phyloP scores from a whole-genome alignment of 441 rosid genomes.

The Dalechampia spathulata region DNA sequence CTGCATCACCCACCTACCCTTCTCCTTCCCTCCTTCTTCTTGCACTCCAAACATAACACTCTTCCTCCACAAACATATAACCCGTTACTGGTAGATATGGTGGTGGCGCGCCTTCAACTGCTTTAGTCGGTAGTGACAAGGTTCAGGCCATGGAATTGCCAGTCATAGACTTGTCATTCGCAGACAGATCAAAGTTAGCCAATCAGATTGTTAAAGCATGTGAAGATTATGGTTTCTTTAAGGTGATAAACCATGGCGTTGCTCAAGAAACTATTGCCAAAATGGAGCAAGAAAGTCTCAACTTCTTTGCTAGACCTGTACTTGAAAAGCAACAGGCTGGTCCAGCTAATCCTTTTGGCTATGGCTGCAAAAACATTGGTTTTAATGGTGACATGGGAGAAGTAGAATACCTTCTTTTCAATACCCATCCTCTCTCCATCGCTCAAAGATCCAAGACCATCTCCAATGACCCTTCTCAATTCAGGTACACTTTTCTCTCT shows the following conservation, averaged over 20 bases:
- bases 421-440: constrained; percentile 38
- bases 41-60: not conserved
- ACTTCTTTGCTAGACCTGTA: constrained; percentile 49
- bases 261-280: constrained; percentile 27
- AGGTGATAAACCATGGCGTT: constrained; percentile 71
- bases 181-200: constrained; percentile 37
- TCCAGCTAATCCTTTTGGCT: constrained; percentile 56
- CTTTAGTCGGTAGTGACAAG: constrained; percentile 23
- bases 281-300: constrained; percentile 51
- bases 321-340: constrained; percentile 51
- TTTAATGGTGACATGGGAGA: constrained; percentile 73
- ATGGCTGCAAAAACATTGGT: constrained; percentile 81
- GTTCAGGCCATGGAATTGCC: constrained; percentile 43
- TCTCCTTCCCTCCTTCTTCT: not conserved
- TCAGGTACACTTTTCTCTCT: constrained; percentile 37
- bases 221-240: constrained; percentile 72
- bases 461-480: constrained; percentile 36
- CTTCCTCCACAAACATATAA: not conserved
- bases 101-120: constrained; percentile 51
- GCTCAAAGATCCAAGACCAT: constrained; percentile 30
- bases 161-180: constrained; percentile 48
- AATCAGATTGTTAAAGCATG: constrained; percentile 53
- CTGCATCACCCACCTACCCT: not conserved
- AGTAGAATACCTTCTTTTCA: constrained; percentile 67
- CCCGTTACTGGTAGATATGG: constrained; percentile 28